Conservation (phyloP, 2,329 filamentous ascomycete genomes). For the Gyromitra esculenta region DNA sequence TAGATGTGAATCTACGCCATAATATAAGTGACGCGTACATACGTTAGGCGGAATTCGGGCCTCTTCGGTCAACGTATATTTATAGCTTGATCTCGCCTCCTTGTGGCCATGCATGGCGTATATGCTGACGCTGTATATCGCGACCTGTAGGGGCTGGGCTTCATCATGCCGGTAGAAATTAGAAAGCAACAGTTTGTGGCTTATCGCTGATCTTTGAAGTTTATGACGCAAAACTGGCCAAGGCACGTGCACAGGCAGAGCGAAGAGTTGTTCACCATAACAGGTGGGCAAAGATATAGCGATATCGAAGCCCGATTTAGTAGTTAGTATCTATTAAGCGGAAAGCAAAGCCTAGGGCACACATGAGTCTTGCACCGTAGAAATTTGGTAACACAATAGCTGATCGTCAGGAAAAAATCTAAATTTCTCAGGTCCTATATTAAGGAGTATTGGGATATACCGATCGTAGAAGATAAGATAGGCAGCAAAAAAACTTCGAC, state of each 20-base stretch:
- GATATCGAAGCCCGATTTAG: neutral
- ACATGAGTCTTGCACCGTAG: neutral
- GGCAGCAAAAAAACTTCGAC: no score
- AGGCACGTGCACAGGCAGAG: neutral
- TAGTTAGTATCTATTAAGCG: neutral
- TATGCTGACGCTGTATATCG: neutral
- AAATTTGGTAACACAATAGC: neutral
- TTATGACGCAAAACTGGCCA: neutral
- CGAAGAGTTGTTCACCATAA: neutral
- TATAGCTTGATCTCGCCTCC: neutral
- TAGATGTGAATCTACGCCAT: neutral
- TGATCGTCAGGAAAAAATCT: neutral
- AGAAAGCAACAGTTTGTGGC: neutral
- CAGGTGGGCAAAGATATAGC: neutral
- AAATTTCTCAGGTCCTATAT: neutral
- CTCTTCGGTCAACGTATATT: neutral
- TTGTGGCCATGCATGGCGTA: neutral
- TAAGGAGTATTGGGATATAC: no score
- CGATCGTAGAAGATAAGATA: no score
- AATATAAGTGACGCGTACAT: neutral
- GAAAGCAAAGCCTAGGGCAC: neutral
- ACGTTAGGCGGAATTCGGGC: neutral
- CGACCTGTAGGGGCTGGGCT: neutral
- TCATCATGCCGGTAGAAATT: neutral
- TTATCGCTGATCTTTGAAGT: neutral